These are phyloP conservation scores for Saksenaea vasiformis DNA, from an alignment of 371 early-diverging fungal species.

Conservation along the genomic window DNA sequence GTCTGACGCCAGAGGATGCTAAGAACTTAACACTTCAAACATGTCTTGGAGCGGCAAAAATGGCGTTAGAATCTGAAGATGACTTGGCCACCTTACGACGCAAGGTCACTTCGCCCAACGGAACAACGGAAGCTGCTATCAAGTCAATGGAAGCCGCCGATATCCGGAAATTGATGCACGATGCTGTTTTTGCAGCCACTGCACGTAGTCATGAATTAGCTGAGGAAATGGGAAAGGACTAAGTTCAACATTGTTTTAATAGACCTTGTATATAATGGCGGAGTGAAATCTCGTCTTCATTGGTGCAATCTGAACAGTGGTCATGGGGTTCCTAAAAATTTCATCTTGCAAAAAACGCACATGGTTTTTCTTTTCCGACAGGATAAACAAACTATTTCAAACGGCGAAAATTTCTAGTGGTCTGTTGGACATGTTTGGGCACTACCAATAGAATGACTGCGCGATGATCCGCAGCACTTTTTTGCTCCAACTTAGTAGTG, in stretches of 20 bases:
- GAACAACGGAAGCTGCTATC: conserved; percentile 92
- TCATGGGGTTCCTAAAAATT: no score
- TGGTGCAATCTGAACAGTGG: no score
- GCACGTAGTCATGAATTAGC: conserved; percentile 73
- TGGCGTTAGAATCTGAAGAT: conserved; percentile 73
- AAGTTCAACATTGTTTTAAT: not conserved
- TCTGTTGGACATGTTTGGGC: no score
- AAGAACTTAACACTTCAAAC: conserved; percentile 85
- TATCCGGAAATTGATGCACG: conserved; percentile 57
- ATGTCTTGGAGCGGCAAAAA: conserved; percentile 86
- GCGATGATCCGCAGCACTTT: no score
- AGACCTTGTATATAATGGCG: not conserved
- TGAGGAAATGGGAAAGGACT: conserved; percentile 61
- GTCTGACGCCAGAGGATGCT: conserved; percentile 76
- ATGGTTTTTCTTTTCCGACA: no score
- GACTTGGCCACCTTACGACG: conserved; percentile 77
- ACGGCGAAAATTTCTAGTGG: no score
- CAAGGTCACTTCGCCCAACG: conserved; percentile 93
- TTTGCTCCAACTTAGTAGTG: no score
- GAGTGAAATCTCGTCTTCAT: no score
- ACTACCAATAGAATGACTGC: no score
- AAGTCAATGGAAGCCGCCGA: conserved; percentile 70
- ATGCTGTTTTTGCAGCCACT: conserved; percentile 71
- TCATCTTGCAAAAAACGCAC: no score
- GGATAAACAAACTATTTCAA: no score